These are phyloP conservation scores for Clonostachys byssicola DNA, from an alignment of 2,329 filamentous ascomycete genomes.

Conservation along the genomic window DNA sequence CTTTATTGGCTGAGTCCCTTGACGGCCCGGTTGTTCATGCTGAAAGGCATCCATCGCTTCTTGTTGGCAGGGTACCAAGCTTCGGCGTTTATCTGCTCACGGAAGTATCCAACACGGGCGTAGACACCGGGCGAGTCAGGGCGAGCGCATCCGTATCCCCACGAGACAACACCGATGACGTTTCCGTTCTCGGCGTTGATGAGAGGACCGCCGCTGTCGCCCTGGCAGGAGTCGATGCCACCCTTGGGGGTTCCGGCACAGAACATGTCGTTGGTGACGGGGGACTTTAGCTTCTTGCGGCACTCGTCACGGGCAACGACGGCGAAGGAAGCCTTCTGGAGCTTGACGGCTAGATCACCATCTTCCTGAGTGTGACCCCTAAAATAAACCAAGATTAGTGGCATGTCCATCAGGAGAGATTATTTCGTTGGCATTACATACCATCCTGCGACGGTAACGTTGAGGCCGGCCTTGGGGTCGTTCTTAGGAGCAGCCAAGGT, in stretches of 20 bases:
- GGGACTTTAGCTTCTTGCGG: slow-evolving; percentile 11
- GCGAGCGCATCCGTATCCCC: slow-evolving; percentile 19
- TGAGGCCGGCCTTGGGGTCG: slow-evolving; percentile 1
- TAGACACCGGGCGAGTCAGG: slow-evolving; percentile 18
- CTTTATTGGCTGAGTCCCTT: too few species aligned
- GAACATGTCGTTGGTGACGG: slow-evolving; percentile 21
- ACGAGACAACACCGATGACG: slow-evolving; percentile 20
- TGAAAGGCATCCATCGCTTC: too few species aligned
- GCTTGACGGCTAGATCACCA: slow-evolving; percentile 6
- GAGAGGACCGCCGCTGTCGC: slow-evolving; percentile 23
- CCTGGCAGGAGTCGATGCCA: slow-evolving; percentile 22
- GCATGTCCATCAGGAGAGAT: too few species aligned
- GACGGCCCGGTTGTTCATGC: too few species aligned
- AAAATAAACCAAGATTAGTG: neutral
- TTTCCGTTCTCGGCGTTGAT: slow-evolving; percentile 10
- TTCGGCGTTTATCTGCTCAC: slow-evolving; percentile 14
- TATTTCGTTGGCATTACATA: neutral
- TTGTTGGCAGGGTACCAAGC: too few species aligned
- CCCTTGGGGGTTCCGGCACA: slow-evolving; percentile 18
- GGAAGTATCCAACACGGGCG: slow-evolving; percentile 13
- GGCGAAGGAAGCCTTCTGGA: slow-evolving; percentile 22
- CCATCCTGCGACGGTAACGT: slow-evolving; percentile 3
- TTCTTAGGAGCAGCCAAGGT: slow-evolving; percentile 1
- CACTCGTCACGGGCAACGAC: slow-evolving; percentile 17
- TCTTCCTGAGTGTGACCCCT: slow-evolving; percentile 4